Evolutionary conservation across 2,329 filamentous ascomycete species (phyloP).

Genomic region (Chrysoporthe puriensis): DNA sequence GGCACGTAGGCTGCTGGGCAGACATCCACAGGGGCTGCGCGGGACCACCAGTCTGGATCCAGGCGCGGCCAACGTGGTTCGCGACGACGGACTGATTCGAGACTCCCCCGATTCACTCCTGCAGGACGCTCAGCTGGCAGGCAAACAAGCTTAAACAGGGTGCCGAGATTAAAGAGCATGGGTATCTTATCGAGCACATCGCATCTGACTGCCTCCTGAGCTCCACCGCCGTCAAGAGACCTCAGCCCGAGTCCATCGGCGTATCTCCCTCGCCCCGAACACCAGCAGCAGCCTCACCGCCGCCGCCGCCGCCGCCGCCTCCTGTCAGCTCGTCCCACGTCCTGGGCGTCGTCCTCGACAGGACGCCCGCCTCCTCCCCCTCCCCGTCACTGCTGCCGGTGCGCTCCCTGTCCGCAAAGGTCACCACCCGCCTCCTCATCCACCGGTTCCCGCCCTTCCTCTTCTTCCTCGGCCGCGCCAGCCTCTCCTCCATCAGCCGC

Average conservation of each 20-base stretch:
- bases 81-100: background rate
- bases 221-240: background rate
- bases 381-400: constrained; percentile 10
- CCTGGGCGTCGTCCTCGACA: constrained; percentile 42
- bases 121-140: background rate
- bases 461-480: constrained; percentile 18
- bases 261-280: constrained; percentile 29
- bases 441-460: constrained; percentile 21
- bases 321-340: constrained; percentile 40
- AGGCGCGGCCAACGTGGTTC: background rate
- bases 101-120: background rate
- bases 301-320: background rate
- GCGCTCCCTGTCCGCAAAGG: constrained; percentile 16
- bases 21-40: too few relatives aligned
- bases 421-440: constrained; percentile 19
- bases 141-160: background rate
- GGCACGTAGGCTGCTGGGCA: too few relatives aligned
- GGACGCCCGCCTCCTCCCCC: constrained; percentile 9
- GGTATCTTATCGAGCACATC: constrained; percentile 22
- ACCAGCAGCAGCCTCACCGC: constrained; percentile 27
- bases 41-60: background rate
- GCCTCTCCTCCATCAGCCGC: constrained; percentile 29
- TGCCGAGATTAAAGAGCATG: constrained; percentile 7
- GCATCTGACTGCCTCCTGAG: background rate
- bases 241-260: constrained; percentile 32